Base-by-base conservation (phyloP, 139 green algal genomes). In the Chlamydomonas sp. region DNA sequence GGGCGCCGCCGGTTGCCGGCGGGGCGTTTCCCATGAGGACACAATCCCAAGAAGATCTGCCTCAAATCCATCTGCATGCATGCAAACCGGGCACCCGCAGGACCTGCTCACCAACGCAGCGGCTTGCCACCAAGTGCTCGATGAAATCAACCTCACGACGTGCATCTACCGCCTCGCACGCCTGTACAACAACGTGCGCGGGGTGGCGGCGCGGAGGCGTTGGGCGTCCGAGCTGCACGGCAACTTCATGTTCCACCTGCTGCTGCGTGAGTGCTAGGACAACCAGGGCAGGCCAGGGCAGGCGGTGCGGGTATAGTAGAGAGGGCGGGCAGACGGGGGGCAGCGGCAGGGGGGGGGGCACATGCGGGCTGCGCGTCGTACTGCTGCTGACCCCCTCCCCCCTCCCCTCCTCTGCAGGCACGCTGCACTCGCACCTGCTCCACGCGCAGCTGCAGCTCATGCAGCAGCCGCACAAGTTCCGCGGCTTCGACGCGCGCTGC, bases 91-190 rank as follows among this genome's bases (percentile, higher is more conserved):
- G n/a, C n/a, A n/a, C n/a, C n/a, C n/a, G n/a, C 72, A 82, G 76
- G 76, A 85, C 35, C 71, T 86, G 20, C 71, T 83, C 20, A 65
- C 57, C 2, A 81, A 79, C 43, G 76, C 81, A 2, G 69, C 58
- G 0, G 48, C 66, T 6, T 83, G 70, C 61, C 71, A 78, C 65
- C 49, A 67, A 3, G 61, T 76, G 3, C 49, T 86, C 34, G 81
- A 86, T 65, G 49, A 68, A 4, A 83, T 86, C 65, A 86, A 86
- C 69, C 58, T 83, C 50, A 77, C 82, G 26, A 86, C 81, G 3
- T 82, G 74, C 58, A 39, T 86, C 3, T 86, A 86, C 67, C 81
- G 81, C 0, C 57, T 86, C 3, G 81, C 81, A 2, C 67, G 77
- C 37, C 78, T 86, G 76, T 82, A 62, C n/a, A 76, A 54, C 30